phyloP scores from a whole-genome alignment of 106 monocot species.

The Narthecium ossifragum region DNA sequence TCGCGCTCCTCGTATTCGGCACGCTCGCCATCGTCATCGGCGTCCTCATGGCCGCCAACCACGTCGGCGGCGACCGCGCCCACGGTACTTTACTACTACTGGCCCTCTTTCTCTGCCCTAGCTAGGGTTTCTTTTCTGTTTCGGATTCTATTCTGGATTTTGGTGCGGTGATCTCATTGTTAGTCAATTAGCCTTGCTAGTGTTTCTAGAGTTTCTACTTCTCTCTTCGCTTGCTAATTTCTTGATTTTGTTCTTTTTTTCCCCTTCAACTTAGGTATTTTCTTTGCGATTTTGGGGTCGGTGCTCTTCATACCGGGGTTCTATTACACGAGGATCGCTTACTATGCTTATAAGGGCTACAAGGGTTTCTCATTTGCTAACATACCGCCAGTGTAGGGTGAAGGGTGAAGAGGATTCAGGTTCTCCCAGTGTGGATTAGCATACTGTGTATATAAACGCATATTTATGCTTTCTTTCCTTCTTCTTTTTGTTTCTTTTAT shows the following conservation, averaged over 20 bases:
- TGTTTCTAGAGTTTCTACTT: neutral
- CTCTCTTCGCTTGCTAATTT: neutral
- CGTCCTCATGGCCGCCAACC: constrained; percentile 60
- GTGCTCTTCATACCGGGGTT: constrained; percentile 68
- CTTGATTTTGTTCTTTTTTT: neutral
- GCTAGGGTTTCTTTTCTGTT: too few species aligned
- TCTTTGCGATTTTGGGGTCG: constrained; percentile 56
- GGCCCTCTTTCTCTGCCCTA: too few species aligned
- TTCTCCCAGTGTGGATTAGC: too few species aligned
- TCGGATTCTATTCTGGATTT: too few species aligned
- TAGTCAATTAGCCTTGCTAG: too few species aligned
- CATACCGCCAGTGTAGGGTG: constrained; percentile 53
- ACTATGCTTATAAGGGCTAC: constrained; percentile 76
- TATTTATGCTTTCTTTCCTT: too few species aligned
- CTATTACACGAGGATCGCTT: constrained; percentile 74
- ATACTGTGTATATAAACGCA: too few species aligned
- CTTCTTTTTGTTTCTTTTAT: too few species aligned
- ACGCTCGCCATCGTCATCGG: constrained; percentile 53
- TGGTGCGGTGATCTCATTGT: too few species aligned
- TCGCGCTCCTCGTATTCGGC: constrained; percentile 76
- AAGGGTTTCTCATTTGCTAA: constrained; percentile 70
- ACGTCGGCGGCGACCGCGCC: constrained; percentile 69
- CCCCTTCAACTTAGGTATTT: constrained; percentile 29
- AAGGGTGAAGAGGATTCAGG: too few species aligned
- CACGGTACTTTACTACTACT: constrained; percentile 53